Percentiles rank a stretch among this genome's conserved stretches.
Conservation (phyloP, 148 eudicot genomes). For the Vaccinium darrowii region DNA sequence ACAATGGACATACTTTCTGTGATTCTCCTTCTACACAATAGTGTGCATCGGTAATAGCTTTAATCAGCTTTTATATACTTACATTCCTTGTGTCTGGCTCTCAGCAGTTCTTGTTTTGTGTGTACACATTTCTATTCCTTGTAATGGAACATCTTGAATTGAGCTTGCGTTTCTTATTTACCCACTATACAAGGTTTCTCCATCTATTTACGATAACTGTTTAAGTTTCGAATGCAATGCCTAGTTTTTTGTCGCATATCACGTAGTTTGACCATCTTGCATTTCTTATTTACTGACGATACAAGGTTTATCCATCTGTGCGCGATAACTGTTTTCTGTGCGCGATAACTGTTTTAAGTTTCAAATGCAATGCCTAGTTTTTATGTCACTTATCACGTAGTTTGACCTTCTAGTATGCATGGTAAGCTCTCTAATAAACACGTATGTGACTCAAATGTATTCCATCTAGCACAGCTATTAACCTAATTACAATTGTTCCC, state of each 20-base stretch:
- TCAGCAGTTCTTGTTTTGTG: neutral
- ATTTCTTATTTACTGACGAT: neutral
- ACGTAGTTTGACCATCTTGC: neutral
- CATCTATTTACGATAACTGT: no score
- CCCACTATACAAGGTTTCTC: neutral
- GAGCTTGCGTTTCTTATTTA: no score
- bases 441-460: neutral
- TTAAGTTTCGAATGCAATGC: neutral
- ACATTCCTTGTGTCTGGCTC: neutral
- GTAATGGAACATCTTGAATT: neutral
- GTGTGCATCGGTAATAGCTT: neutral
- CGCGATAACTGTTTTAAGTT: no score
- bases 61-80: neutral
- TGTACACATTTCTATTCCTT: neutral
- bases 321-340: neutral
- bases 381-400: neutral
- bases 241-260: neutral
- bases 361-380: neutral
- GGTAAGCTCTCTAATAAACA: neutral
- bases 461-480: neutral
- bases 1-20: neutral
- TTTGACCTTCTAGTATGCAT: neutral
- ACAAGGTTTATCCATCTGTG: neutral
- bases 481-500: neutral
- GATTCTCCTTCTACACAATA: neutral